Evolutionary conservation across 352 stramenopile species (phyloP).

Genomic region (Phytopythium oedochilum): DNA sequence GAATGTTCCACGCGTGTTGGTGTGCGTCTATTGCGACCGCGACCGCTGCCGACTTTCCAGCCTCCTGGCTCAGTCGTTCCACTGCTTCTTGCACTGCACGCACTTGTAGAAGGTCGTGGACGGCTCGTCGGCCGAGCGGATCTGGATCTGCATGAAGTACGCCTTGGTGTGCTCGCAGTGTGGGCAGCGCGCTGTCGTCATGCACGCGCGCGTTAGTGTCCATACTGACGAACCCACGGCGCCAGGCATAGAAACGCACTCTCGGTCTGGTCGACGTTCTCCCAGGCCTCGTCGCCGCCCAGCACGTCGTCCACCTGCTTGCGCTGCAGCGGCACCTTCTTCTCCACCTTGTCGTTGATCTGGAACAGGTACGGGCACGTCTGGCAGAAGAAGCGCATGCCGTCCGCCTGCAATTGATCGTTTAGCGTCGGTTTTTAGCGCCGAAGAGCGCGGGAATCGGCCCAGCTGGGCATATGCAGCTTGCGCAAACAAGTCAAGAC

Average conservation of each 20-base stretch:
- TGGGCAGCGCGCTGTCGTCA: conserved; percentile 83
- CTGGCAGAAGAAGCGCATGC: conserved; percentile 90
- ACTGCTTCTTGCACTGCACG: conserved; percentile 96
- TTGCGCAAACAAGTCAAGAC: background rate
- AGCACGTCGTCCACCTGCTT: conserved; percentile 99
- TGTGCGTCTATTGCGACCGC: background rate
- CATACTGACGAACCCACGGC: background rate
- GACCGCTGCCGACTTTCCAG: background rate
- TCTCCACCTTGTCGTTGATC: conserved; percentile 86
- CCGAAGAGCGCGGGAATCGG: background rate
- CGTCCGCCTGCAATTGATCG: conserved; percentile 44
- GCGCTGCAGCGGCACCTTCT: conserved; percentile 88
- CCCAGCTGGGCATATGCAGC: background rate
- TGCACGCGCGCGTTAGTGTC: background rate
- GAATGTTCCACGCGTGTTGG: background rate
- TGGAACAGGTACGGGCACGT: conserved; percentile 88
- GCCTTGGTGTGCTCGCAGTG: conserved; percentile 94
- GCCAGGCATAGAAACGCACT: conserved; percentile 34
- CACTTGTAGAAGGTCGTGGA: conserved; percentile 99
- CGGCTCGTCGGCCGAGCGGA: conserved; percentile 96
- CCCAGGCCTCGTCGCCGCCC: conserved; percentile 95
- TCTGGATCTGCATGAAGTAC: conserved; percentile 99
- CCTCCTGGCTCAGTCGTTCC: conserved; percentile 77
- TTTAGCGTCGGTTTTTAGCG: background rate
- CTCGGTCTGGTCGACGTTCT: conserved; percentile 98